These are phyloP conservation scores for Malus asiatica DNA, from an alignment of 306 rosid species.

Conservation along the genomic window DNA sequence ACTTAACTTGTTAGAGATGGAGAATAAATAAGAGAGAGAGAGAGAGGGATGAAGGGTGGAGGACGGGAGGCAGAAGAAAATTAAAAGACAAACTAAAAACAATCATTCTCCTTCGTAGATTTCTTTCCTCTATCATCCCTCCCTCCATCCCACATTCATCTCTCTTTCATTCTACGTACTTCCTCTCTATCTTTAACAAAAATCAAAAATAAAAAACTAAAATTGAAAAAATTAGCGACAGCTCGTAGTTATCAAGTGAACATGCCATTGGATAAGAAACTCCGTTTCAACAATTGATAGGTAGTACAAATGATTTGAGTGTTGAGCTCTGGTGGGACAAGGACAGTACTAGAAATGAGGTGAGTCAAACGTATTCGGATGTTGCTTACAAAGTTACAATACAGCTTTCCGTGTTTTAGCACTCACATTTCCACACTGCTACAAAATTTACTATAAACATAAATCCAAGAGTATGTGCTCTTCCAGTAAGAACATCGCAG, in stretches of 20 bases:
- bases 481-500: neutral
- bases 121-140: too few relatives aligned
- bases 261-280: neutral
- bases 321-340: neutral
- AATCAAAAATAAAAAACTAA: too few relatives aligned
- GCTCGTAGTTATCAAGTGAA: neutral
- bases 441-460: neutral
- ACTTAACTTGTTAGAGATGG: neutral
- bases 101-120: neutral
- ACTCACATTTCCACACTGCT: neutral
- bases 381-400: too few relatives aligned
- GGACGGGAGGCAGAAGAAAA: neutral
- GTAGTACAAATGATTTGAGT: neutral
- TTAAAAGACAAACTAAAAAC: too few relatives aligned
- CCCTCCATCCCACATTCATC: neutral
- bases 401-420: neutral
- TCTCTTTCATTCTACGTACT: too few relatives aligned
- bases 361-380: neutral
- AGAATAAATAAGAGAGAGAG: neutral
- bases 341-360: neutral
- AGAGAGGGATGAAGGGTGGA: neutral
- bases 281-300: neutral
- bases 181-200: neutral
- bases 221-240: neutral
- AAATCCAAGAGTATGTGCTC: neutral